Evolutionary conservation across 2,329 filamentous ascomycete species (phyloP).

Genomic region (Diaporthe aspalathi): DNA sequence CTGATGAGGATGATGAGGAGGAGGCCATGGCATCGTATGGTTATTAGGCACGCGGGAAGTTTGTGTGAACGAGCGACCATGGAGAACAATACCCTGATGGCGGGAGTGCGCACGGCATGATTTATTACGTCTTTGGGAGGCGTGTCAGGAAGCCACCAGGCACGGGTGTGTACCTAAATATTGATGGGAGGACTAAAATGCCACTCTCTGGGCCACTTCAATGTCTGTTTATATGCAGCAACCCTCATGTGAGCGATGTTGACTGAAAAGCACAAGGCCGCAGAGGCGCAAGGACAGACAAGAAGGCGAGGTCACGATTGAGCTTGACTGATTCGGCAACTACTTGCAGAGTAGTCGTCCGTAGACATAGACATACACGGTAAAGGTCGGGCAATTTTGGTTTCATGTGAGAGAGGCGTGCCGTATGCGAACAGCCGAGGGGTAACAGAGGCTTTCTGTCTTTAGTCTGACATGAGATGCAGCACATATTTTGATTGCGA

Average conservation of each 20-base stretch:
- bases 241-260: neutral
- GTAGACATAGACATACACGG: neutral
- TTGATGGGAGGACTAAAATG: neutral
- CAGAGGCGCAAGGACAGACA: neutral
- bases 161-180: constrained; percentile 2
- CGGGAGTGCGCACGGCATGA: neutral
- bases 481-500: neutral
- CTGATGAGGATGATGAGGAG: constrained; percentile 34
- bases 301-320: neutral
- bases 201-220: neutral
- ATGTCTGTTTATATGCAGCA: neutral
- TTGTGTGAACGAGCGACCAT: neutral
- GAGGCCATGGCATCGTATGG: constrained; percentile 37
- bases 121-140: constrained; percentile 8
- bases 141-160: neutral
- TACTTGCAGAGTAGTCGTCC: neutral
- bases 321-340: neutral
- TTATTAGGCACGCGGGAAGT: neutral
- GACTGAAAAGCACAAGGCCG: no score
- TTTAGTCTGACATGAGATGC: neutral
- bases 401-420: neutral
- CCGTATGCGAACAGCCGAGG: neutral
- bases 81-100: neutral
- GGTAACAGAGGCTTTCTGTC: neutral
- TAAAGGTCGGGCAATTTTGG: neutral